These are phyloP conservation scores for Galium porrigens DNA, from an alignment of 305 asterid species.

Conservation along the genomic window DNA sequence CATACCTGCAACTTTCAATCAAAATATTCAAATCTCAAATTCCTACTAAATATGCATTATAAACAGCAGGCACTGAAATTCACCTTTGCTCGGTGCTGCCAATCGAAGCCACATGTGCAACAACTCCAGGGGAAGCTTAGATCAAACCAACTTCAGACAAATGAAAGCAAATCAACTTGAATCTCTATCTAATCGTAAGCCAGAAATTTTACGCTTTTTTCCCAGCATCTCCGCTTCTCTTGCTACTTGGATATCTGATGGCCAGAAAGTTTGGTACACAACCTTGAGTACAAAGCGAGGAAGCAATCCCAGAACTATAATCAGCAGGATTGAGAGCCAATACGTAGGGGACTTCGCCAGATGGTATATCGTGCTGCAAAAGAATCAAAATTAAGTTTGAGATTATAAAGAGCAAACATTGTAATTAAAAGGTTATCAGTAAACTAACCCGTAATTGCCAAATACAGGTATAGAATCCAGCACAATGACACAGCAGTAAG, in stretches of 20 bases:
- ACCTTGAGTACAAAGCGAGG: constrained; percentile 72
- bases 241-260: constrained; percentile 80
- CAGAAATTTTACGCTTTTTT: constrained; percentile 27
- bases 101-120: constrained; percentile 26
- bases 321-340: constrained; percentile 79
- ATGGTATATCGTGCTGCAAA: constrained; percentile 76
- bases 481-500: constrained; percentile 73
- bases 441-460: constrained; percentile 75
- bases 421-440: constrained; percentile 4
- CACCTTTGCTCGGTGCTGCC: constrained; percentile 19
- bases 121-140: constrained; percentile 21
- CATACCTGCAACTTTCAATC: not conserved
- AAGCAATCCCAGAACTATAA: constrained; percentile 61
- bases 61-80: constrained; percentile 6
- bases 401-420: constrained; percentile 5
- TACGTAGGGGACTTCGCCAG: constrained; percentile 56
- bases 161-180: constrained; percentile 27
- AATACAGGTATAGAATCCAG: constrained; percentile 62
- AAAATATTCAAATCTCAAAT: not conserved
- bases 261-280: constrained; percentile 61
- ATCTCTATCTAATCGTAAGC: constrained; percentile 31
- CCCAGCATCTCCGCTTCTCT: constrained; percentile 78
- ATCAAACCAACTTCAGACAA: constrained; percentile 16
- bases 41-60: too few relatives aligned
- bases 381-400: constrained; percentile 11